phyloP scores from a whole-genome alignment of 495 filamentous ascomycete species.

The Xylaria grammica region DNA sequence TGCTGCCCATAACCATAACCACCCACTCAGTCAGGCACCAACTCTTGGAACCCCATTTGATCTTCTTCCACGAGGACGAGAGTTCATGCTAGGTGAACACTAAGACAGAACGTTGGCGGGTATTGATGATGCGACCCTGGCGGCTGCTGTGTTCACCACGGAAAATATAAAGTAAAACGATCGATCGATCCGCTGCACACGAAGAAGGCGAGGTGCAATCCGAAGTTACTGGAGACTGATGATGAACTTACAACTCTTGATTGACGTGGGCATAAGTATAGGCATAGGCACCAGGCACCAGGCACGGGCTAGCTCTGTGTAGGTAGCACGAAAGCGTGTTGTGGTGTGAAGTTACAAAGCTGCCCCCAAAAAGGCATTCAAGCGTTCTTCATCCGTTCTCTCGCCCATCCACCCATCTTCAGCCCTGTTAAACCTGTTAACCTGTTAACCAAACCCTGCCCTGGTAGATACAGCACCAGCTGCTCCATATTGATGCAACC shows the following conservation, averaged over 20 bases:
- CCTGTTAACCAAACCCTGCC: too few relatives aligned
- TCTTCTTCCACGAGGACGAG: slow-evolving; percentile 1
- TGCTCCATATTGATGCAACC: slow-evolving; percentile 27
- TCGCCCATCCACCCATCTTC: background rate
- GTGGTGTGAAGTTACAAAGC: too few relatives aligned
- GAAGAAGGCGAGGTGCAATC: background rate
- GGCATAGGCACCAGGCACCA: too few relatives aligned
- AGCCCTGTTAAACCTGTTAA: too few relatives aligned
- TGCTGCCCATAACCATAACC: slow-evolving; percentile 3
- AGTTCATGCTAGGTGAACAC: slow-evolving; percentile 6
- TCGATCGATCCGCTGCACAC: background rate
- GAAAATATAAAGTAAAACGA: background rate
- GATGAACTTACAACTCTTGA: background rate
- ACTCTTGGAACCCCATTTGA: slow-evolving; percentile 9
- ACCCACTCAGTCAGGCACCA: background rate
- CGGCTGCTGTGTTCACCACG: background rate
- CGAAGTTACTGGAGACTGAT: background rate
- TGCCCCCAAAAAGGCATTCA: background rate
- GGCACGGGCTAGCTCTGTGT: too few relatives aligned
- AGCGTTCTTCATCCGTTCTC: background rate
- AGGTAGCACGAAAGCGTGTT: too few relatives aligned
- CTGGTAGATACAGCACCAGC: slow-evolving; percentile 10
- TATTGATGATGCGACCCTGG: slow-evolving; percentile 1
- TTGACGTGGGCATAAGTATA: too few relatives aligned
- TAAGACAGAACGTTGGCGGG: background rate